Conservation (phyloP, 768 basidiomycete genomes). For the Scleroderma bovista region DNA sequence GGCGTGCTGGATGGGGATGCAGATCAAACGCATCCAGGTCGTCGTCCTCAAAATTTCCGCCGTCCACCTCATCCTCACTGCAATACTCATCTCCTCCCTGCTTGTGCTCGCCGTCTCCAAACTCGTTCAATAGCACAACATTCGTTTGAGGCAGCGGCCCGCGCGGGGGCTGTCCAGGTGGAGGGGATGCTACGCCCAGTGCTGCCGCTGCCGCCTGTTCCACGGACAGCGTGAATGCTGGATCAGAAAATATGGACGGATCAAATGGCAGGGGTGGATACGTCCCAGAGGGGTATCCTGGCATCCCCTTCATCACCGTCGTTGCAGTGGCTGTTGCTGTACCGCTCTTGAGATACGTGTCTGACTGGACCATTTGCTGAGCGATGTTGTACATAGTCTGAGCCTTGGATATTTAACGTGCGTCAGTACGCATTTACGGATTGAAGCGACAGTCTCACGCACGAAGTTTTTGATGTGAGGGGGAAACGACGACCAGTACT, state of each 20-base stretch:
- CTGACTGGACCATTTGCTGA: slow-evolving; percentile 55
- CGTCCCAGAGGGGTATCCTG: slow-evolving; percentile 38
- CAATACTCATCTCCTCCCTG: slow-evolving; percentile 39
- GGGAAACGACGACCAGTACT: slow-evolving; percentile 67
- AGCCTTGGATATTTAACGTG: slow-evolving; percentile 38
- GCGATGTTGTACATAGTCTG: slow-evolving; percentile 65
- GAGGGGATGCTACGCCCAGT: slow-evolving; percentile 23
- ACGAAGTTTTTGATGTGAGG: slow-evolving; percentile 67
- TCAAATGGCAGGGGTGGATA: slow-evolving; percentile 43
- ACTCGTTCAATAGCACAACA: slow-evolving; percentile 37
- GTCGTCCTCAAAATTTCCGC: slow-evolving; percentile 37
- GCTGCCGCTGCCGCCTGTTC: slow-evolving; percentile 41
- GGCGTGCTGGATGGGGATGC: slow-evolving; percentile 18
- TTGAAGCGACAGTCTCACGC: slow-evolving; percentile 19
- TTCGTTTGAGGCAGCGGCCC: slow-evolving; percentile 28
- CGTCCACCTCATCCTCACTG: slow-evolving; percentile 44
- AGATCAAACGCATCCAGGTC: slow-evolving; percentile 29
- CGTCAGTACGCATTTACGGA: slow-evolving; percentile 7
- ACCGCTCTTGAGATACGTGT: slow-evolving; percentile 32
- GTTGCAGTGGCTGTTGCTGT: slow-evolving; percentile 25
- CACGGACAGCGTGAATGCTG: slow-evolving; percentile 46
- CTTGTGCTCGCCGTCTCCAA: slow-evolving; percentile 31
- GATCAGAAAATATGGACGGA: slow-evolving; percentile 49
- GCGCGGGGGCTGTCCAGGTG: slow-evolving; percentile 28
- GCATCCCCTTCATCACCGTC: slow-evolving; percentile 30